These are phyloP conservation scores for Lecanicillium sp. DNA, from an alignment of 2,329 filamentous ascomycete genomes.

Conservation along the genomic window DNA sequence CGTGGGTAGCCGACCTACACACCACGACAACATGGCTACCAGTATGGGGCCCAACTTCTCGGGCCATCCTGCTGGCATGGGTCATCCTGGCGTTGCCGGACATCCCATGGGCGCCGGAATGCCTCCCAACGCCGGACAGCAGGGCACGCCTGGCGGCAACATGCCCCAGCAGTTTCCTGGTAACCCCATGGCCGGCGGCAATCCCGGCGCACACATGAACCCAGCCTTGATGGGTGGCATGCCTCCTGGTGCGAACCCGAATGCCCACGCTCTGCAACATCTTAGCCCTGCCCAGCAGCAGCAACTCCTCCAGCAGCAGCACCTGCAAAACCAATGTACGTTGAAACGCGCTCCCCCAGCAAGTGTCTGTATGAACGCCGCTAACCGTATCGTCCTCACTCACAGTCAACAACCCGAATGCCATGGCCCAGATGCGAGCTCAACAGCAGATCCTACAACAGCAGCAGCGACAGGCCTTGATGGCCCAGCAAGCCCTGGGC, in stretches of 20 bases:
- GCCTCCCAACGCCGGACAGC: slow-evolving; percentile 62
- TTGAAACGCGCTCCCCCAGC: slow-evolving; percentile 5
- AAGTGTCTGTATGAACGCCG: slow-evolving; percentile 1
- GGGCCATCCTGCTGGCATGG: slow-evolving; percentile 65
- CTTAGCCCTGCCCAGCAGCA: slow-evolving; percentile 55
- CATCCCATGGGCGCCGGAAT: slow-evolving; percentile 57
- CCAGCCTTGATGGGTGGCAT: slow-evolving; percentile 71
- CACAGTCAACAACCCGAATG: slow-evolving; percentile 27
- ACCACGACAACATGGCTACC: slow-evolving; percentile 56
- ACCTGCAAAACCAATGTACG: slow-evolving; percentile 28
- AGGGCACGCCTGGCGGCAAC: slow-evolving; percentile 55
- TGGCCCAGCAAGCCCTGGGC: slow-evolving; percentile 44
- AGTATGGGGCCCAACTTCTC: slow-evolving; percentile 56
- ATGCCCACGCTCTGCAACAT: slow-evolving; percentile 65
- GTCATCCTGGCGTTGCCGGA: slow-evolving; percentile 59
- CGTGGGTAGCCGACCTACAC: slow-evolving; percentile 45
- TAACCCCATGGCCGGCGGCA: slow-evolving; percentile 63
- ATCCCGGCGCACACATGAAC: slow-evolving; percentile 63
- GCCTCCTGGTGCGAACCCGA: slow-evolving; percentile 59
- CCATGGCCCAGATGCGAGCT: slow-evolving; percentile 36
- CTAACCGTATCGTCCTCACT: slow-evolving; percentile 9
- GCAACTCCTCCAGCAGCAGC: slow-evolving; percentile 46
- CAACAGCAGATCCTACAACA: slow-evolving; percentile 53
- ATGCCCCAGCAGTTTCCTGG: slow-evolving; percentile 60
- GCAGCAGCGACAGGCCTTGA: slow-evolving; percentile 46